These are phyloP conservation scores for Pulveroboletus ravenelii DNA, from an alignment of 768 basidiomycete genomes.

Conservation along the genomic window DNA sequence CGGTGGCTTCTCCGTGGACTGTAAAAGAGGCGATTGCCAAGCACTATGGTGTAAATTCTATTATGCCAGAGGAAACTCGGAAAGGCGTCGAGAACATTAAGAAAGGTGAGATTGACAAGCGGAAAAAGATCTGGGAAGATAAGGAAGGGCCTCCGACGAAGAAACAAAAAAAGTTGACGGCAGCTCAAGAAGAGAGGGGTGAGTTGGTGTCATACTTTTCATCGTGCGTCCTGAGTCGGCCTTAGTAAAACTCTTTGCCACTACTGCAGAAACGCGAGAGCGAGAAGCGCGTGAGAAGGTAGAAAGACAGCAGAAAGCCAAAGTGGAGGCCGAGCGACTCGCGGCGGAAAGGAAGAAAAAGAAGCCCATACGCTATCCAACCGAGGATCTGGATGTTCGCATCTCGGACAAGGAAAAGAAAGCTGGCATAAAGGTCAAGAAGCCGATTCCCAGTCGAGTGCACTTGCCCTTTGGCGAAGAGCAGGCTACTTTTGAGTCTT, in stretches of 20 bases:
- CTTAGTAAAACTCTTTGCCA: conserved; percentile 28
- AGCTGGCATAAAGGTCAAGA: conserved; percentile 61
- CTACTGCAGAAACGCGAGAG: conserved; percentile 57
- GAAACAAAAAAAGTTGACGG: conserved; percentile 75
- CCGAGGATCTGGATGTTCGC: conserved; percentile 84
- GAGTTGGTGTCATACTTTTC: conserved; percentile 6
- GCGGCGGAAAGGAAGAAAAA: conserved; percentile 83
- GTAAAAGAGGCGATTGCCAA: conserved; percentile 83
- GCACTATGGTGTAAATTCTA: conserved; percentile 76
- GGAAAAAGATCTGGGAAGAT: conserved; percentile 87
- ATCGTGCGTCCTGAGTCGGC: conserved; percentile 8
- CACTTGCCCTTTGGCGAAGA: conserved; percentile 66
- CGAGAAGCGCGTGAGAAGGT: conserved; percentile 67
- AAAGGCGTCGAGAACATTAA: conserved; percentile 75
- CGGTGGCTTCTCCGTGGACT: conserved; percentile 93
- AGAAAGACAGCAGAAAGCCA: conserved; percentile 57
- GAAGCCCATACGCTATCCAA: conserved; percentile 87
- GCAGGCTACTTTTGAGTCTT: conserved; percentile 68
- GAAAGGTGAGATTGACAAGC: conserved; percentile 87
- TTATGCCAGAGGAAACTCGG: conserved; percentile 83
- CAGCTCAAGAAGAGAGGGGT: conserved; percentile 76
- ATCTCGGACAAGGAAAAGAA: conserved; percentile 80
- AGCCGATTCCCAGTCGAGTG: conserved; percentile 59
- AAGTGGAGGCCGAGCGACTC: conserved; percentile 67
- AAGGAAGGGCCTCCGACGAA: conserved; percentile 79